A percentile compares a stretch with the other conserved stretches of the same genome.
phyloP scores from a whole-genome alignment of 495 filamentous ascomycete species.

The Terfezia boudieri region DNA sequence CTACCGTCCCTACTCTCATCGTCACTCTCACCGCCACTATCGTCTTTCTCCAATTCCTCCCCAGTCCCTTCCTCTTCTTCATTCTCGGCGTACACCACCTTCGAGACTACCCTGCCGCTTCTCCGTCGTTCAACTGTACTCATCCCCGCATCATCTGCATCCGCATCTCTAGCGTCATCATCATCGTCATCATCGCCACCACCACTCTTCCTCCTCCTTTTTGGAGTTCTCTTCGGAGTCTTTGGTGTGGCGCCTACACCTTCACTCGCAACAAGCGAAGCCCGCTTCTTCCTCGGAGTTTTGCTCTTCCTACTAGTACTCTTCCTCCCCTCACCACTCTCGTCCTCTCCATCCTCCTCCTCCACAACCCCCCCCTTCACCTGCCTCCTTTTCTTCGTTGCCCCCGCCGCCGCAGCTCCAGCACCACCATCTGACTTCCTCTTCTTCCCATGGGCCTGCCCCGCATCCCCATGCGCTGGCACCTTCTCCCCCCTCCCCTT shows the following conservation, averaged over 20 bases:
- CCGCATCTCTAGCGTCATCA: not conserved
- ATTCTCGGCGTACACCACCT: not conserved
- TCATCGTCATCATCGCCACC: not conserved
- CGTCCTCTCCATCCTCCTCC: constrained; percentile 22
- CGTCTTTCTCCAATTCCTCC: not conserved
- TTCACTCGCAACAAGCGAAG: constrained; percentile 29
- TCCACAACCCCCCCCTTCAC: constrained; percentile 18
- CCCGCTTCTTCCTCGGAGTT: constrained; percentile 19
- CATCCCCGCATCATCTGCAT: constrained; percentile 1
- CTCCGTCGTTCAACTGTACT: not conserved
- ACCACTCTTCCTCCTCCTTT: not conserved
- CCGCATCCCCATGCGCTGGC: constrained; percentile 4
- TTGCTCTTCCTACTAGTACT: constrained; percentile 29
- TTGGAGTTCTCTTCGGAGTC: not conserved
- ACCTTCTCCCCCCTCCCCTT: constrained; percentile 4
- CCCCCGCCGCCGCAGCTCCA: constrained; percentile 18
- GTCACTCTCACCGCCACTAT: not conserved
- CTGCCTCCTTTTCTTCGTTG: constrained; percentile 19
- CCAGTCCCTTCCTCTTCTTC: not conserved
- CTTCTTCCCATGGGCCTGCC: constrained; percentile 20
- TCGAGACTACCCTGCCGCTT: not conserved
- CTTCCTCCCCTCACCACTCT: constrained; percentile 27
- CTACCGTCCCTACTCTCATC: not conserved
- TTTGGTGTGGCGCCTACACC: constrained; percentile 24
- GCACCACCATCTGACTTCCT: constrained; percentile 18